Percentiles rank a stretch among this genome's conserved stretches.
Evolutionary conservation across 345 rosid species (phyloP).

Genomic region (Durio zibethinus): DNA sequence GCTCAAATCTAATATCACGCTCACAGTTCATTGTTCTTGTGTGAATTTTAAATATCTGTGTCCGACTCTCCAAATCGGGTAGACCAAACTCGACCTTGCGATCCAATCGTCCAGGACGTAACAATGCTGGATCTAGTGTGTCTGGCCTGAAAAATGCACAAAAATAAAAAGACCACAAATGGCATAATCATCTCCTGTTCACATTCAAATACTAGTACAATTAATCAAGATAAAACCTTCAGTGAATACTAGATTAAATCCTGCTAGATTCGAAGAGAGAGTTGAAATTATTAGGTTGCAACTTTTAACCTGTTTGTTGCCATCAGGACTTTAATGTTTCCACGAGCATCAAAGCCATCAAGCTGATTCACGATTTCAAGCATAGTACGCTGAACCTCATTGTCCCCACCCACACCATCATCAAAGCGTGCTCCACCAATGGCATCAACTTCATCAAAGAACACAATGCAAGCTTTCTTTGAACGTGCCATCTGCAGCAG

Average conservation of each 20-base stretch:
- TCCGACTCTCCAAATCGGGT: slow-evolving; percentile 88
- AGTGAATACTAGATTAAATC: not conserved
- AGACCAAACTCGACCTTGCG: slow-evolving; percentile 96
- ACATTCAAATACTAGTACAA: not conserved
- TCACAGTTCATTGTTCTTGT: slow-evolving; percentile 94
- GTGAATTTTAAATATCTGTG: slow-evolving; percentile 90
- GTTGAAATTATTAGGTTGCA: not conserved
- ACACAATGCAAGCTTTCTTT: slow-evolving; percentile 80
- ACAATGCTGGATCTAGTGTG: slow-evolving; percentile 84
- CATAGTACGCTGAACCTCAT: slow-evolving; percentile 82
- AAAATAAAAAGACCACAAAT: not conserved
- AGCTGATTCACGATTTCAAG: slow-evolving; percentile 88
- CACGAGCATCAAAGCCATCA: slow-evolving; percentile 92
- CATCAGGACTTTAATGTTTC: slow-evolving; percentile 99
- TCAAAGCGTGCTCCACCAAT: slow-evolving; percentile 86
- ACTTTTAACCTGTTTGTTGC: slow-evolving; percentile 82
- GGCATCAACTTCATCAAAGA: slow-evolving; percentile 85
- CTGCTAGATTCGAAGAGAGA: not conserved
- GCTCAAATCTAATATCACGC: slow-evolving; percentile 89
- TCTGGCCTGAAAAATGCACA: slow-evolving; percentile 56
- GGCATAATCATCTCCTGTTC: not conserved
- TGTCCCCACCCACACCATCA: slow-evolving; percentile 82
- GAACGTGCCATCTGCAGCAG: slow-evolving; percentile 74
- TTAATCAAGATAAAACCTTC: not conserved
- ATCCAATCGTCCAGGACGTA: slow-evolving; percentile 92